Base-by-base conservation (phyloP, 2,329 filamentous ascomycete genomes). In the Mariannaea sp. region DNA sequence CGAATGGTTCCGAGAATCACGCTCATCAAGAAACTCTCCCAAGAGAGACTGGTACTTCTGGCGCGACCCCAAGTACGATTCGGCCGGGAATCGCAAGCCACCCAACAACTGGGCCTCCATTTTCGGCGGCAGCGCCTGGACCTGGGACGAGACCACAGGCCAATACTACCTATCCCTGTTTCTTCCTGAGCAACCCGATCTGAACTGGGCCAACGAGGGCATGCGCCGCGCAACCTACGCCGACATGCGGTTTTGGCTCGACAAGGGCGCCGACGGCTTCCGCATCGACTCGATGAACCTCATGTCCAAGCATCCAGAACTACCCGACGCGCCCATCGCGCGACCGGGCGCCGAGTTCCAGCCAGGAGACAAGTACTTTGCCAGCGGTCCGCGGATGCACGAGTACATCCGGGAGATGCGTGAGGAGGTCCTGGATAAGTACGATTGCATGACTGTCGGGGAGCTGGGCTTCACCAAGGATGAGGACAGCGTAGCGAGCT, bases 141-240 rank as follows among this genome's bases (percentile, higher is more conserved):
- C 83, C 36, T 91, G 80, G 71, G 87, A 90, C 60, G 81, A 87
- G 54, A 68, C 72, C 6, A 89, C 86, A 0, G 76, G 78, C 36
- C 85, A 91, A 70, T 91, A 89, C 69, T 91, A 89, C 64, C 80
- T 91, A 1, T 82, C 86, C 42, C 77, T 92, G 5, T 93, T 90
- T 68, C 82, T 85, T 2, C 79, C 80, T 1, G 81, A 87, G 53
- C 89, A 92, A 67, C 88, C 89, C 0, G 89, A 92, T 60, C 76
- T 93, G 3, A 92, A 92, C 70, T 92, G 88, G 88, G 87, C 90
- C 60, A 87, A 86, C 47, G 76, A 79, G 0, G 82, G 81, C 1
- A 82, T 87, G 2, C 79, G 88, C 8, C 72, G 80, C 27, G 88
- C 87, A 1, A 84, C 90, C 4, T 87, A 90, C 66, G 76, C 79